Evolutionary conservation across 2,329 filamentous ascomycete genomes (phyloP).

Genomic region (Nannizziopsis barbatae): DNA sequence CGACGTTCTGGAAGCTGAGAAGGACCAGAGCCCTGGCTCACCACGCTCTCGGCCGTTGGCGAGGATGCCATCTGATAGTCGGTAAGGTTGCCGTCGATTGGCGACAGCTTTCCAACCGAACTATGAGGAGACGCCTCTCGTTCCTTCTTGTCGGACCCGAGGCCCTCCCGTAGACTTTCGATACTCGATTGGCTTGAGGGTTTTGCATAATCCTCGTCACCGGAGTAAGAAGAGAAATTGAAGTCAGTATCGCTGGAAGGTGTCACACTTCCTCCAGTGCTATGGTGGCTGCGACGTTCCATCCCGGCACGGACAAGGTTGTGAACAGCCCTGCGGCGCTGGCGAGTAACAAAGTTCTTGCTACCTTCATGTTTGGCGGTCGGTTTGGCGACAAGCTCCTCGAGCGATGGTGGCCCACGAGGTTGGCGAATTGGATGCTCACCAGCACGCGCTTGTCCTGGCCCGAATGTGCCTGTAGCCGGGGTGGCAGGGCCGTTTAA

Average conservation of each 20-base stretch:
- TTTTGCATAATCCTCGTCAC: slow-evolving; percentile 40
- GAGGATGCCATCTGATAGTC: slow-evolving; percentile 13
- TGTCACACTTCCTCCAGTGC: slow-evolving; percentile 63
- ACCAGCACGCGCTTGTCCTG: slow-evolving; percentile 82
- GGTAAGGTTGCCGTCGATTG: not conserved
- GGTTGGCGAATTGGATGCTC: slow-evolving; percentile 92
- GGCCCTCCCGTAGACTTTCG: slow-evolving; percentile 69
- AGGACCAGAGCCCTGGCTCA: slow-evolving; percentile 55
- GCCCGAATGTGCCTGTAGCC: slow-evolving; percentile 74
- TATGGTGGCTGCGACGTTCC: slow-evolving; percentile 59
- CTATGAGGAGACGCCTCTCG: slow-evolving; percentile 30
- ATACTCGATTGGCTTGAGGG: slow-evolving; percentile 59
- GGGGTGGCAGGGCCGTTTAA: slow-evolving; percentile 70
- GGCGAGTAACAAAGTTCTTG: slow-evolving; percentile 90
- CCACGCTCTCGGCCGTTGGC: slow-evolving; percentile 32
- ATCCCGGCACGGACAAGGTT: slow-evolving; percentile 84
- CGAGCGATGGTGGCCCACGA: slow-evolving; percentile 77
- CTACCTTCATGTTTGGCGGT: slow-evolving; percentile 90
- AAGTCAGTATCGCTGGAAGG: slow-evolving; percentile 73
- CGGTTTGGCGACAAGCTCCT: slow-evolving; percentile 80
- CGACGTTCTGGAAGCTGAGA: slow-evolving; percentile 48
- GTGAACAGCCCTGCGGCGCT: slow-evolving; percentile 81
- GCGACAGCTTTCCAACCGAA: not conserved
- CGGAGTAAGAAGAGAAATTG: slow-evolving; percentile 54
- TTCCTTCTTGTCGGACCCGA: slow-evolving; percentile 76